Base-by-base conservation (phyloP, 192 early-diverging fungal species). In the Podila epicladia region DNA sequence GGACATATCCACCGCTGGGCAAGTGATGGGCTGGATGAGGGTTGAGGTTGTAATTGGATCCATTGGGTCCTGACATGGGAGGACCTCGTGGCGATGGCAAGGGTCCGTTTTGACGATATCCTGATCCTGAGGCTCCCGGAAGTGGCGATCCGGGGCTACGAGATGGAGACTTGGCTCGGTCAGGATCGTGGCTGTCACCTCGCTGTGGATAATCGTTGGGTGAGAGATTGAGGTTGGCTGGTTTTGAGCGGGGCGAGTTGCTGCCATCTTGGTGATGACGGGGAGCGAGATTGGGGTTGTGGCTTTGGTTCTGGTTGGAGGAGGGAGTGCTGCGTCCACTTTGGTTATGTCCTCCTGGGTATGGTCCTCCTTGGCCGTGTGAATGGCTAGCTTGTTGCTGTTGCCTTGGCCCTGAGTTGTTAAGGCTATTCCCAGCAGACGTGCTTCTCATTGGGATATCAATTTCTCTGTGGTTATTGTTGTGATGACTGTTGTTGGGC, bases 11-110 rank as follows among this genome's bases (percentile, higher is more conserved):
- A 19, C 60, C 58, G 22, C 50, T 73, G 4, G 71, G 71, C 48
- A 73, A 35, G 35, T 80, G 77, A 48, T 80, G 71, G 12, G 71
- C 77, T 22, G 77, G 77, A 32, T 80, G 77, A 37, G 72, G 67
- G 22, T 80, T 80, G 17, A 72, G n/a, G n/a, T 28, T 33, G 9
- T 33, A 28, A 12, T 26, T 26, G 17, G 28, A 28, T 32, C 26
- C 26, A 32, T 31, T 61, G 11, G 59, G 28, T 24, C 59, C 29
- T 33, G 55, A 58, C 55, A 58, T 58, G 8, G 55, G n/a, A 4
- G 59, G 59, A 19, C 17, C 53, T 17, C 53, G 1, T 55, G n/a
- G 20, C 2, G 53, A 55, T 24, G 53, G 53, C 22, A 22, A 55
- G 2, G 53, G 53, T 55, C 53, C 53, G 4, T 55, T 55, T 20